Evolutionary conservation across 768 basidiomycete genomes (phyloP).

Genomic region (Pleurotus pulmonarius): DNA sequence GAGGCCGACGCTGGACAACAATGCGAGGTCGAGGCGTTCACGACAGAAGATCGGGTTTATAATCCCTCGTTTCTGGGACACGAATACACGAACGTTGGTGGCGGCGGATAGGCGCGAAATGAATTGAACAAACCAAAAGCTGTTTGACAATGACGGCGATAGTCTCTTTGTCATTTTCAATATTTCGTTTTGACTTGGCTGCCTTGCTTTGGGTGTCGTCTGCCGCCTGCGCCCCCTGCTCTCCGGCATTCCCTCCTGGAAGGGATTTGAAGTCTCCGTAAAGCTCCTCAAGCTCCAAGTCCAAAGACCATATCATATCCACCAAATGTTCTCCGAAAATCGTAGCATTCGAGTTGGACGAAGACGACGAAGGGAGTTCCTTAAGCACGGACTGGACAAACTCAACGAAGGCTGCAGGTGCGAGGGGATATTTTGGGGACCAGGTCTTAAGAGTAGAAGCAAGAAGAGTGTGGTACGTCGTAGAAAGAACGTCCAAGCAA

Average conservation of each 20-base stretch:
- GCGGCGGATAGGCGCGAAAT: constrained; percentile 8
- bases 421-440: constrained; percentile 43
- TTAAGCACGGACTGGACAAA: constrained; percentile 63
- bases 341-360: constrained; percentile 36
- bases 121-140: constrained; percentile 48
- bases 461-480: constrained; percentile 67
- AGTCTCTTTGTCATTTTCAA: constrained; percentile 61
- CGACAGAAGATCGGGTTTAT: constrained; percentile 60
- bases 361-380: constrained; percentile 63
- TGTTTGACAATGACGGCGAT: constrained; percentile 56
- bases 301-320: constrained; percentile 80
- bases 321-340: constrained; percentile 68
- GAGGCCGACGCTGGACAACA: constrained; percentile 62
- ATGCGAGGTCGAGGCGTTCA: constrained; percentile 67
- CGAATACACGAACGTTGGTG: constrained; percentile 1
- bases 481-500: constrained; percentile 54
- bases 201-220: constrained; percentile 29
- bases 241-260: constrained; percentile 27
- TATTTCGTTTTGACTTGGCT: constrained; percentile 44
- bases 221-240: constrained; percentile 12
- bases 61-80: constrained; percentile 50
- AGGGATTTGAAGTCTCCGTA: constrained; percentile 49
- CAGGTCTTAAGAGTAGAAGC: constrained; percentile 56
- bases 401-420: constrained; percentile 47
- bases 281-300: constrained; percentile 72